Percentiles rank a stretch among this genome's conserved stretches.
These are phyloP conservation scores for Pleurotus ostreatus DNA, from an alignment of 768 basidiomycete species.

Conservation along the genomic window DNA sequence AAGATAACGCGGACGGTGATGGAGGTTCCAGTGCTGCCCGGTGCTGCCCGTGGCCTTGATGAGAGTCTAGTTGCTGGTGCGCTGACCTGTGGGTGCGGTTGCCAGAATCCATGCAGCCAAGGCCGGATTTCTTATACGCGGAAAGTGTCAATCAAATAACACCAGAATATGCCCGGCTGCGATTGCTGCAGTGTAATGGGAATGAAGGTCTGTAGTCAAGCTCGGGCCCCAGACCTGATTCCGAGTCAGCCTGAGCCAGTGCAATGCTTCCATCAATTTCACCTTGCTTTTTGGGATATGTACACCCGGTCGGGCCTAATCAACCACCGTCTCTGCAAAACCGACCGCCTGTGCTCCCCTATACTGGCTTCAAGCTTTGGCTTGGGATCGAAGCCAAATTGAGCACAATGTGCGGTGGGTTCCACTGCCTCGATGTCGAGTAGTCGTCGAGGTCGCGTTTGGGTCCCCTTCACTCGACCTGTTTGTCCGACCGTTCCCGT, in stretches of 20 bases:
- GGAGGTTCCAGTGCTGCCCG: background rate
- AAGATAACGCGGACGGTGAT: constrained; percentile 4
- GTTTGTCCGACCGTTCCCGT: background rate
- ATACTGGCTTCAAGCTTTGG: too few species aligned
- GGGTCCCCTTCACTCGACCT: background rate
- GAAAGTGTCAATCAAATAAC: background rate
- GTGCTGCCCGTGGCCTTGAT: background rate
- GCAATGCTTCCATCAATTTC: background rate
- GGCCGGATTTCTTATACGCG: background rate
- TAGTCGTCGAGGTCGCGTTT: background rate
- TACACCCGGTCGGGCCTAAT: background rate
- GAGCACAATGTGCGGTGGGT: background rate
- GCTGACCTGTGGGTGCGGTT: background rate
- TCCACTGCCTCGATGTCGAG: background rate
- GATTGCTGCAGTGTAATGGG: background rate
- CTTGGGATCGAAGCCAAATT: too few species aligned
- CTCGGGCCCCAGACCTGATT: background rate
- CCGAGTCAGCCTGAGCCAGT: background rate
- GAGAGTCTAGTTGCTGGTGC: background rate
- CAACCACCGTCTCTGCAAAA: background rate
- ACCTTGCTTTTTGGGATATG: constrained; percentile 3
- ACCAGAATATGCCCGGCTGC: background rate
- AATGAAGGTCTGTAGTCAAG: background rate
- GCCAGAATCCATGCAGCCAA: constrained; percentile 2
- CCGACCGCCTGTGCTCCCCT: background rate